Conservation (phyloP, 2,329 filamentous ascomycete species). For the Trichothecium sympodiale region DNA sequence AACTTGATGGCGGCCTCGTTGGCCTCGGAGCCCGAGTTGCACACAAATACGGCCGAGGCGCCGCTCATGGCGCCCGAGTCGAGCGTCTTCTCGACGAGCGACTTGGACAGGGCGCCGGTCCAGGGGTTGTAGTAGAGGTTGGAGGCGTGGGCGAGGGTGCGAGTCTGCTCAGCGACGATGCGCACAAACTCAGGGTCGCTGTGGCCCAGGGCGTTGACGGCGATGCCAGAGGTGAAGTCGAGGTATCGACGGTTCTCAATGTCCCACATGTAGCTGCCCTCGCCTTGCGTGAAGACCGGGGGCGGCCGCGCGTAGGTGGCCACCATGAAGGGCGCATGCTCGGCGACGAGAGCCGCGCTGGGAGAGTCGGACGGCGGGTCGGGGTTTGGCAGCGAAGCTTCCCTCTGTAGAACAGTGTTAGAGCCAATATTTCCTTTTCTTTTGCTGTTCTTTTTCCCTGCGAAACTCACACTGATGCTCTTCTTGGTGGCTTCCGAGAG, state of each 20-base stretch:
- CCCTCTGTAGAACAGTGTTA: slow-evolving; percentile 10
- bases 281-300: slow-evolving; percentile 79
- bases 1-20: slow-evolving; percentile 99
- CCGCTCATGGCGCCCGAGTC: slow-evolving; percentile 74
- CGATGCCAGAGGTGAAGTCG: slow-evolving; percentile 92
- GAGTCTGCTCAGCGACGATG: slow-evolving; percentile 67
- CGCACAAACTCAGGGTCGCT: slow-evolving; percentile 69
- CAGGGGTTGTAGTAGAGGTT: slow-evolving; percentile 97
- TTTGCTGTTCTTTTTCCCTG: background rate
- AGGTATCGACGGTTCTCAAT: slow-evolving; percentile 81
- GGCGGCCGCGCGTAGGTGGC: slow-evolving; percentile 86
- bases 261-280: slow-evolving; percentile 85
- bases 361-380: slow-evolving; percentile 65
- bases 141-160: slow-evolving; percentile 75
- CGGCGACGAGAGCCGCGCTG: slow-evolving; percentile 62
- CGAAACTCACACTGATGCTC: slow-evolving; percentile 23
- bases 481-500: slow-evolving; percentile 20
- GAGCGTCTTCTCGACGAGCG: slow-evolving; percentile 71
- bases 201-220: slow-evolving; percentile 87
- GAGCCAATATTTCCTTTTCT: background rate
- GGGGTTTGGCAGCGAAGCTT: slow-evolving; percentile 44
- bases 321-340: slow-evolving; percentile 82
- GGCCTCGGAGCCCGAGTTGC: slow-evolving; percentile 92
- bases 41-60: slow-evolving; percentile 75
- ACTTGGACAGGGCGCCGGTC: slow-evolving; percentile 80